Base-by-base conservation (phyloP, 768 basidiomycete genomes). In the Agaricus sinodeliciosus region DNA sequence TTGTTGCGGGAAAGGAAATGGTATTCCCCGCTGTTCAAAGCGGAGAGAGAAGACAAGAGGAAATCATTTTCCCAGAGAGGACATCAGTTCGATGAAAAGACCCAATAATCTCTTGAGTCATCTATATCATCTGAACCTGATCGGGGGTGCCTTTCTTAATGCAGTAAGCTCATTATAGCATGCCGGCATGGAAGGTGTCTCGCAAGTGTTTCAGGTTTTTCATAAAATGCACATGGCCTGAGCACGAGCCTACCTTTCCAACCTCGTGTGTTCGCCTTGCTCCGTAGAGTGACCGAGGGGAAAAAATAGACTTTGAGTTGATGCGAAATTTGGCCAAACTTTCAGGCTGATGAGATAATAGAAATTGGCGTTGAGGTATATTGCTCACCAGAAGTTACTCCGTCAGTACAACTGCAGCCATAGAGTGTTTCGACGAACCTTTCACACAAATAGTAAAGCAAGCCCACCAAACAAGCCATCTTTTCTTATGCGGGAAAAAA, bases 171-270 rank as follows among this genome's bases (percentile, higher is more conserved):
- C 44, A 13, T 16, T 39, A 31, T 12, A 19, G 16, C 45, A 53
- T 47, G 44, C 51, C 51, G 44, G 26, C 39, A 53, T 46, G 51
- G 51, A 53, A 46, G 51, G 18, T 19, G 39, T 18, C 22, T 53
- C 18, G 36, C 15, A 46, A 53, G 51, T 53, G 51, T 53, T 53
- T 53, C 51, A 53, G 28, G 51, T 53, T 22, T 53, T 53, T 53
- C 36, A 53, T 53, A 43, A 53, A 46, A 25, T 39, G 16, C 51
- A 53, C 51, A 53, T 53, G 51, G 51, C 27, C 25, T 37, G 51
- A 13, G 43, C 51, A 53, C 43, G 51, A 46, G 51, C 44, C 51
- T 46, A 40, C 22, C 37, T 46, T 27, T 41, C 51, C 44, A 53
- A 19, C 51, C 51, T 53, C 51, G 51, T 53, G 51, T 31, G 2